Base-by-base conservation (phyloP, 1,284 basidiomycete species). In the Entoloma clypeatum region DNA sequence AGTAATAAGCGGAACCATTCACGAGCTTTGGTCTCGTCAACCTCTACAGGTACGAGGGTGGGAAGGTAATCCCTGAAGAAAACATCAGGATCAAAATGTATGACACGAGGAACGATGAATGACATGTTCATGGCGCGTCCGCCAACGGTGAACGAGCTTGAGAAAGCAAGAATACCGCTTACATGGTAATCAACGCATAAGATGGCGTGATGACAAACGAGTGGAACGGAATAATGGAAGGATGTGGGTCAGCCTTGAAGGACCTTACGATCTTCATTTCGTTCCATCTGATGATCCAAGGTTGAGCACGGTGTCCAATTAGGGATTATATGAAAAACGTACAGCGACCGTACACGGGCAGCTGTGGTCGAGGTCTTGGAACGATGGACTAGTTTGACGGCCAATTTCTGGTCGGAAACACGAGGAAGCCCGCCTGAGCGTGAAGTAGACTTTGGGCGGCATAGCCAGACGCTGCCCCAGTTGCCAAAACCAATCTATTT, bases 261-360 rank as follows among this genome's bases (percentile, higher is more conserved):
- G 79, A 69, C 50, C 85, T 75, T 49, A 94, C 81, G 50, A 93
- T 86, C 73, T 92, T 92, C 90, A 93, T 92, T 69, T 94, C 91
- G 58, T 91, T 91, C 90, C 88, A 94, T 67, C 85, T 86, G 45
- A 28, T 29, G 3, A 19, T 31, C 33, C 22, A 52, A 54, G 39
- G 54, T 44, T 18, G n/a, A 44, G 34, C 39, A 8, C 42, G 27
- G 40, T 16, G n/a, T 2, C 14, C 42, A n/a, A n/a, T n/a, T n/a
- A n/a, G n/a, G 39, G n/a, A n/a, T 42, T 18, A 36, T 30, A 41
- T 4, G n/a, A n/a, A 44, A 17, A 35, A 71, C 81, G 52, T 55
- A 89, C 85, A 94, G 69, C 38, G 91, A 92, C 53, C 81, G 74
- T 41, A 96, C 86, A 42, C 92, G 78, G 16, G 91, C 90, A 9